These are phyloP conservation scores for Coffea eugenioides DNA, from an alignment of 257 asterid genomes.

Conservation along the genomic window DNA sequence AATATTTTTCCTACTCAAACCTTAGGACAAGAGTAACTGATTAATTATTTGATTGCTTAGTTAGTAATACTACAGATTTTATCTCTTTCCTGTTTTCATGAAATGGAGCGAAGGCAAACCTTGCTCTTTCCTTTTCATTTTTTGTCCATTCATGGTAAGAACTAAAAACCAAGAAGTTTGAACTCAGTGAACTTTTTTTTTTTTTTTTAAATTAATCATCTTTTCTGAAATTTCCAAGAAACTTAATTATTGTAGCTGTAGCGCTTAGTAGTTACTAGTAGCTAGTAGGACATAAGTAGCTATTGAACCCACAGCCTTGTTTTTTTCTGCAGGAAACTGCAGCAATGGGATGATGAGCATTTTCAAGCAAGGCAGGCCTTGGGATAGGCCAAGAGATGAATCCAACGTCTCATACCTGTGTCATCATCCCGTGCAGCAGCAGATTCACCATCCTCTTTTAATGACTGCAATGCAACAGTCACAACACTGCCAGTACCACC, in stretches of 20 bases:
- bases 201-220: too few species aligned
- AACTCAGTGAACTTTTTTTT: too few species aligned
- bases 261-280: neutral
- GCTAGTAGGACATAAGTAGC: neutral
- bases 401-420: slow-evolving; percentile 15
- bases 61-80: neutral
- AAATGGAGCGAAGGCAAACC: neutral
- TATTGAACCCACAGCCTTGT: neutral
- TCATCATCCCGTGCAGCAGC: slow-evolving; percentile 6
- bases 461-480: slow-evolving; percentile 30
- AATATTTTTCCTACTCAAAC: neutral
- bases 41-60: neutral
- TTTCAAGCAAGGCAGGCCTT: slow-evolving; percentile 35
- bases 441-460: slow-evolving; percentile 10
- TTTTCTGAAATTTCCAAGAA: too few species aligned
- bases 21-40: neutral
- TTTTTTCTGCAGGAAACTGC: slow-evolving; percentile 43
- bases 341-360: slow-evolving; percentile 53
- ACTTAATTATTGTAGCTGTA: neutral
- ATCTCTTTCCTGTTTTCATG: neutral
- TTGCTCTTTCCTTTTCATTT: neutral
- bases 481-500: slow-evolving; percentile 33
- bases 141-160: neutral
- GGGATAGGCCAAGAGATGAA: slow-evolving; percentile 40
- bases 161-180: neutral